phyloP scores from a whole-genome alignment of 225 moss, liverwort and hornwort species.

The Climacium dendroides region DNA sequence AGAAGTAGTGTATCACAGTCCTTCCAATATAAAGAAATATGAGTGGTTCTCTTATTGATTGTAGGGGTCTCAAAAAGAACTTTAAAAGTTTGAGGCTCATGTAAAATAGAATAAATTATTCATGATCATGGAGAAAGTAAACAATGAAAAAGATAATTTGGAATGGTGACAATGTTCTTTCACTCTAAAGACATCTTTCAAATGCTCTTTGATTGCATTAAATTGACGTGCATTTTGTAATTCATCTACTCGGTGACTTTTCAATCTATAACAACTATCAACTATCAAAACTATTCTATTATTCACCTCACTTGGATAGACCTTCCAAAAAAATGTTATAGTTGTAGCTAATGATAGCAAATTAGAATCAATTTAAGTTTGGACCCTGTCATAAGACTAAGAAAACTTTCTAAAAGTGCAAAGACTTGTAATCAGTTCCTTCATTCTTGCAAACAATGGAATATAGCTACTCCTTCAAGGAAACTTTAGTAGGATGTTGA shows the following conservation, averaged over 20 bases:
- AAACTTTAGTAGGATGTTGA: not conserved
- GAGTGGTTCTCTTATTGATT: not conserved
- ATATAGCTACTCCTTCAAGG: not conserved
- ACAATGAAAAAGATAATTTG: not conserved
- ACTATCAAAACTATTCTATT: not conserved
- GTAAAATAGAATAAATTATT: not conserved
- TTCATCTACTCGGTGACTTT: not conserved
- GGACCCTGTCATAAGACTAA: not conserved
- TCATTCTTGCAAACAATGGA: not conserved
- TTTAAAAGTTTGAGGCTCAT: not conserved
- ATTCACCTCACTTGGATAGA: fast-evolving
- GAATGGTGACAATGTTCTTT: not conserved
- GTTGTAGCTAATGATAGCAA: not conserved
- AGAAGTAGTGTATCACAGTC: not conserved
- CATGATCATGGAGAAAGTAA: not conserved
- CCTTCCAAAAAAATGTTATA: not conserved
- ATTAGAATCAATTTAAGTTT: not conserved
- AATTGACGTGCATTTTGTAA: not conserved
- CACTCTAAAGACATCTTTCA: not conserved
- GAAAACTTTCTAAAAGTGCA: fast-evolving
- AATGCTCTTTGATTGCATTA: too few relatives aligned
- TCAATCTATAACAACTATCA: not conserved
- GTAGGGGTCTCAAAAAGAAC: not conserved
- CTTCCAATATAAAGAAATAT: not conserved
- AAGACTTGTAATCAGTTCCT: not conserved